Percentiles rank a stretch among this genome's conserved stretches.
These are phyloP conservation scores for Adansonia madagascariensis DNA, from an alignment of 441 rosid species.

Conservation along the genomic window DNA sequence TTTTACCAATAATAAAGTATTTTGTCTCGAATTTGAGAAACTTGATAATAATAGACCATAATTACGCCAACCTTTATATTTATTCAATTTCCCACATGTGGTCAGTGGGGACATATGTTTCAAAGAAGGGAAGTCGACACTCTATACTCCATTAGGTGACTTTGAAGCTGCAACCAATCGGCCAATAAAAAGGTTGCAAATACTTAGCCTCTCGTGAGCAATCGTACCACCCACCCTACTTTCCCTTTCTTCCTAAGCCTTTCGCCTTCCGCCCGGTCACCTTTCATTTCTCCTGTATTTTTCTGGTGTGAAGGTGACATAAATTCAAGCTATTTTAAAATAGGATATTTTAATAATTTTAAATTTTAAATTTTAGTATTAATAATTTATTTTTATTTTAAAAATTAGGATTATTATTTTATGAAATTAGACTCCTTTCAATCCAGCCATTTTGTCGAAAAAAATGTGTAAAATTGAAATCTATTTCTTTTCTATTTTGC, in stretches of 20 bases:
- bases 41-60: background rate
- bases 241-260: background rate
- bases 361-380: no score
- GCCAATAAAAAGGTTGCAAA: background rate
- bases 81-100: slow-evolving; percentile 28
- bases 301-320: background rate
- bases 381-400: no score
- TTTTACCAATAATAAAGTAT: no score
- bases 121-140: slow-evolving; percentile 5
- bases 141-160: background rate
- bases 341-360: no score
- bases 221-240: background rate
- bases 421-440: background rate
- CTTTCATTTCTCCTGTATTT: no score
- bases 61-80: background rate
- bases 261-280: background rate
- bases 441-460: background rate
- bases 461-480: background rate
- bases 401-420: no score
- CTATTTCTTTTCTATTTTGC: background rate
- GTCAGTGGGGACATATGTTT: slow-evolving; percentile 37
- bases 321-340: no score
- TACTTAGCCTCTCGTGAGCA: slow-evolving; percentile 7
- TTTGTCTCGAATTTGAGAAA: background rate
- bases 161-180: background rate